phyloP scores from a whole-genome alignment of 768 basidiomycete species.

The Lactarius hengduanensis region DNA sequence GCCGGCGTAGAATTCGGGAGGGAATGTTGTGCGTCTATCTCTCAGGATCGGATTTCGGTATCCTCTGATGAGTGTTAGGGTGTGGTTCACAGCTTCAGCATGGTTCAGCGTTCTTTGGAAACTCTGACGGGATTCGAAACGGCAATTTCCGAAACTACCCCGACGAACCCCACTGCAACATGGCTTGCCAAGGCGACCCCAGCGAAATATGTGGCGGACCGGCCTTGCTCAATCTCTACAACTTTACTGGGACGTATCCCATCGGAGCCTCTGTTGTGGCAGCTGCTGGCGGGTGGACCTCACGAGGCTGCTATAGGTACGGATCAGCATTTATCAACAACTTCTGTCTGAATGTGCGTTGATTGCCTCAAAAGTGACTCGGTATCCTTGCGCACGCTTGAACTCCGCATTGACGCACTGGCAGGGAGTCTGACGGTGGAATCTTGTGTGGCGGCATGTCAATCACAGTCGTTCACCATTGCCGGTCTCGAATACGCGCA shows the following conservation, averaged over 20 bases:
- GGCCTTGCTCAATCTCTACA: constrained; percentile 7
- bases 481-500: constrained; percentile 11
- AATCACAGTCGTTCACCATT: neutral
- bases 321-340: neutral
- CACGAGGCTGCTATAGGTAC: constrained; percentile 6
- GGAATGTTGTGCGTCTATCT: constrained; percentile 2
- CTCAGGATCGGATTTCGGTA: neutral
- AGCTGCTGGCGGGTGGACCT: neutral
- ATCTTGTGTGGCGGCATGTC: neutral
- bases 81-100: neutral
- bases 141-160: neutral
- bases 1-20: constrained; percentile 48
- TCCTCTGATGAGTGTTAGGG: neutral
- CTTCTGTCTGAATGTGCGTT: neutral
- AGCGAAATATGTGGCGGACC: constrained; percentile 9
- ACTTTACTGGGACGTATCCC: constrained; percentile 10
- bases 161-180: neutral
- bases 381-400: neutral
- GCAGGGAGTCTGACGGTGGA: constrained; percentile 12
- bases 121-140: neutral
- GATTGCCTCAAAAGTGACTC: constrained; percentile 4
- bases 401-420: constrained; percentile 1
- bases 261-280: constrained; percentile 2
- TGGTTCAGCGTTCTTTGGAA: neutral
- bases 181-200: constrained; percentile 19